phyloP scores from a whole-genome alignment of 2,329 filamentous ascomycete genomes.

The Chalaropsis thielavioides region DNA sequence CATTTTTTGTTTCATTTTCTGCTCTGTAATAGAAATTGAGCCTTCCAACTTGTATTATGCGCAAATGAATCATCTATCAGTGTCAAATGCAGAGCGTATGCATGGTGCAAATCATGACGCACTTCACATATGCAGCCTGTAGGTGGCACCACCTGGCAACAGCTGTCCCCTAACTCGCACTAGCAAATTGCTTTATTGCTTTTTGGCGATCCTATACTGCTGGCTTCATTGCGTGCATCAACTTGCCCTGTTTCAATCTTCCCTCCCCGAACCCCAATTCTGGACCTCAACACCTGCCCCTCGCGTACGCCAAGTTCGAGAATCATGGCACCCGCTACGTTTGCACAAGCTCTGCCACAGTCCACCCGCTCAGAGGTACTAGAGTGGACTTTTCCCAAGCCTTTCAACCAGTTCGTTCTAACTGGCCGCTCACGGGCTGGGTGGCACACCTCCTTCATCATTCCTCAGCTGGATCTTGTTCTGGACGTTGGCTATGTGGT shows the following conservation, averaged over 20 bases:
- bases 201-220: background rate
- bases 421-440: slow-evolving; percentile 35
- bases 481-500: slow-evolving; percentile 35
- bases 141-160: background rate
- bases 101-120: no score
- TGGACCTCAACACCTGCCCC: background rate
- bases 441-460: slow-evolving; percentile 38
- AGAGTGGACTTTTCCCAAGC: slow-evolving; percentile 33
- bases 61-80: background rate
- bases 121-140: no score
- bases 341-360: slow-evolving; percentile 32
- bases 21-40: no score
- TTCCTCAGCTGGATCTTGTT: slow-evolving; percentile 35
- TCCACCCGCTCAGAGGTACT: slow-evolving; percentile 31
- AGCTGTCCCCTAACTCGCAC: background rate
- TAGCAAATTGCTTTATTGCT: background rate
- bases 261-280: background rate
- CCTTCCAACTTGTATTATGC: background rate
- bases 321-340: slow-evolving; percentile 20
- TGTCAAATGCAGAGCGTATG: background rate
- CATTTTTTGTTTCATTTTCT: no score
- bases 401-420: slow-evolving; percentile 29
- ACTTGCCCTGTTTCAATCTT: background rate
- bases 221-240: background rate
- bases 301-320: background rate